Evolutionary conservation across 2,329 filamentous ascomycete genomes (phyloP), one percentile per base, ranked within the genome.

Genomic region (Calonectria pauciramosa): DNA sequence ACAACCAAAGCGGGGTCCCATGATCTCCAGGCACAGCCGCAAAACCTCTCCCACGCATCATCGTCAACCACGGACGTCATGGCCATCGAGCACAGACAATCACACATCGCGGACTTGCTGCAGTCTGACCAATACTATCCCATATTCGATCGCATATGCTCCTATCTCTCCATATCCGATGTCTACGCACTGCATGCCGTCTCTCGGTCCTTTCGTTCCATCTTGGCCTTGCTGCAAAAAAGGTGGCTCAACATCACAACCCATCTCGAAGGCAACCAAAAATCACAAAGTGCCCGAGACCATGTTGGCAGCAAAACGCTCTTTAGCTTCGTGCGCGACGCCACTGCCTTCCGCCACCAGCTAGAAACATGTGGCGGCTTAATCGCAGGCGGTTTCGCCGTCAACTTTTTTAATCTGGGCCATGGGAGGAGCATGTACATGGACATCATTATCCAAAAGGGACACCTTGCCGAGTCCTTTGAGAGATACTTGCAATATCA

Each of bases 231-330:
- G 11, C 20, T 65, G 23, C 60, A 65, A 9, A 34, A 8, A 32
- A 44, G 41, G 20, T 65, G 60, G 60, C 60, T 65, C 20, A 65
- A 65, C 38, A 65, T 65, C 41, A 65, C 56, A 9, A 41, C 18
- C 23, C 56, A 63, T 36, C 23, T 63, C 7, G 34, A 63, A 11
- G 56, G 56, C 3, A 38, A 41, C 26, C 34, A 38, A 7, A 41
- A 63, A 10, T 41, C 16, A 1, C 56, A 41, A 26, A 63, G 26
- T 9, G 34, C 16, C 9, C n/a, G 36, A 4, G 34, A 63, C 10
- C 13, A 63, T 20, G 23, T 23, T 10, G 13, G 32, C 11, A 30
- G 32, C 1, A 41, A 63, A 20, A 28, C 16, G 4, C 56, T 41
- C 2, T 7, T 41, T 6, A 23, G 56, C 10, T 65, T 65, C 30